Base-by-base conservation (phyloP, 768 basidiomycete species). In the Mycena pura region DNA sequence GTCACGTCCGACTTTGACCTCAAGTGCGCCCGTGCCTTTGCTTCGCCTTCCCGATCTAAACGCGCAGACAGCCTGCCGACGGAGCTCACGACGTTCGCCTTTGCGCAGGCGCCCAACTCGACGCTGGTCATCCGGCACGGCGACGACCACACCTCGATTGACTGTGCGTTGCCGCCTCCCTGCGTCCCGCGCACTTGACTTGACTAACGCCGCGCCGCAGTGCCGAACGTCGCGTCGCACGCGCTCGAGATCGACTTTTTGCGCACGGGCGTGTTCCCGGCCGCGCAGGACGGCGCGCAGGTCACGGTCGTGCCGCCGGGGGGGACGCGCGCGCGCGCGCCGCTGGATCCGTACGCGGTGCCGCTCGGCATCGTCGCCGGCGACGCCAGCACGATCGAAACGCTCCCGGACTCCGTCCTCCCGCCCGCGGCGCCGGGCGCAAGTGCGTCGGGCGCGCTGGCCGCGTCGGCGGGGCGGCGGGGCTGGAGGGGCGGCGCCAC, bases 61-160 rank as follows among this genome's bases (percentile, higher is more conserved):
- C 19, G 6, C 39, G 15, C 3, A 15, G 24, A 3, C 19, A 66
- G 64, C 40, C 15, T 59, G 24, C 62, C 65, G 11, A 63, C 65
- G 10, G 65, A 66, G 24, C n/a, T 25, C 5, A 28, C 65, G 28
- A 63, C 61, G 21, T 56, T 59, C 25, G 40, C 19, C 10, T 63
- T 36, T 34, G 21, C 45, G 21, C 65, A 63, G 27, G 57, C 65
- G 15, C 62, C 65, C 19, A 63, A 63, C 15, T 66, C 65, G 1
- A 45, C 49, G 2, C 45, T 66, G 32, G 45, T 66, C 24, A 57
- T 66, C 25, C 56, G 65, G 8, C 65, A 66, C 48, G 62, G 65
- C 1, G 65, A 66, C 29, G 65, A 63, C 61, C 55, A 74, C 66
- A 36, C 68, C 63, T 32, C 67, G 9, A 45, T 64, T 28, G 27